phyloP scores from a whole-genome alignment of 495 filamentous ascomycete genomes.

The Tuber melanosporum region DNA sequence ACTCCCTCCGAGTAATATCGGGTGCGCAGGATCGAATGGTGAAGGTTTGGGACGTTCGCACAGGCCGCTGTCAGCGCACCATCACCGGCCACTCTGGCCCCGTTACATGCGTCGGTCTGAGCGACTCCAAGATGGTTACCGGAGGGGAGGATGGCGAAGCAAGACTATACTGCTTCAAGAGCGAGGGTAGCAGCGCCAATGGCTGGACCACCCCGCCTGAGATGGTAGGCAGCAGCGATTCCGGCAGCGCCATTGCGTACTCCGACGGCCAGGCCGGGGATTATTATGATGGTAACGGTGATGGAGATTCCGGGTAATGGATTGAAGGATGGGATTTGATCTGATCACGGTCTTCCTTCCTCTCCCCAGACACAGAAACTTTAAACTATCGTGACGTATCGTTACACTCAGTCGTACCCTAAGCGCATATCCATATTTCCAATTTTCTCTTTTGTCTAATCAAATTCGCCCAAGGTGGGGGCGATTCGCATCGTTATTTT shows the following conservation, averaged over 20 bases:
- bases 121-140: slow-evolving; percentile 77
- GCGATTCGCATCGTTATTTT: slow-evolving; percentile 9
- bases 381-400: background rate
- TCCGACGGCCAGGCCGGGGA: slow-evolving; percentile 17
- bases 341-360: background rate
- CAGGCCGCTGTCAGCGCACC: slow-evolving; percentile 82
- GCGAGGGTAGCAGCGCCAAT: slow-evolving; percentile 41
- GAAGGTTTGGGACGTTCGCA: slow-evolving; percentile 91
- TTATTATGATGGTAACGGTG: slow-evolving; percentile 1
- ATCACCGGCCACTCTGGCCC: slow-evolving; percentile 83
- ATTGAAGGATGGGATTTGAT: background rate
- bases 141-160: slow-evolving; percentile 91
- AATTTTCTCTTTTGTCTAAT: background rate
- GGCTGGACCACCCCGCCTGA: slow-evolving; percentile 38
- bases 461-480: background rate
- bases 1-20: slow-evolving; percentile 79
- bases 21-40: slow-evolving; percentile 91
- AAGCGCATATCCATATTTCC: background rate
- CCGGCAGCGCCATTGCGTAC: slow-evolving; percentile 29
- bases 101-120: slow-evolving; percentile 85
- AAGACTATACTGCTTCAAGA: slow-evolving; percentile 76
- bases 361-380: background rate
- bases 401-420: background rate
- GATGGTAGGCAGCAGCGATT: slow-evolving; percentile 30
- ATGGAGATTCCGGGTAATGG: background rate